Percentiles rank a stretch among this genome's conserved stretches.
Conservation (phyloP, 768 basidiomycete species). For the Strobilomyces echinocephalus region DNA sequence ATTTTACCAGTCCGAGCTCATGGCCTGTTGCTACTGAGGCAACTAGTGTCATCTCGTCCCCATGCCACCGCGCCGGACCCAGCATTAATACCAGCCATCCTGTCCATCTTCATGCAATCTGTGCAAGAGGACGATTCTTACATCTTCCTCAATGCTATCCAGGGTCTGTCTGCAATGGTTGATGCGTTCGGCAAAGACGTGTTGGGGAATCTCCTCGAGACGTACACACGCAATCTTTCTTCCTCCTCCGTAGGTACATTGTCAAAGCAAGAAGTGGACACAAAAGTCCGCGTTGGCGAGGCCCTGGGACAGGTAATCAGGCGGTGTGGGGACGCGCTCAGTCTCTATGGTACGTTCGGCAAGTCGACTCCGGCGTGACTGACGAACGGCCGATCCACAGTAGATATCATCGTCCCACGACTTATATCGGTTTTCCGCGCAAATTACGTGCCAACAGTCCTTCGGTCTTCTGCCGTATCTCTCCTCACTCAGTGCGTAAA, state of each 20-base stretch:
- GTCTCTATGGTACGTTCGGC: slow-evolving; percentile 55
- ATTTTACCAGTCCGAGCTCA: slow-evolving; percentile 92
- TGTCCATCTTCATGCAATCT: slow-evolving; percentile 81
- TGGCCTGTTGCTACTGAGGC: slow-evolving; percentile 76
- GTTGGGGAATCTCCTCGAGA: slow-evolving; percentile 56
- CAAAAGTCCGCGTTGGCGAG: slow-evolving; percentile 75
- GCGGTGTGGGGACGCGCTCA: slow-evolving; percentile 64
- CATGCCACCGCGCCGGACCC: slow-evolving; percentile 33
- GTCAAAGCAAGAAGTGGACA: slow-evolving; percentile 65
- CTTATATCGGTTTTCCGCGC: slow-evolving; percentile 62
- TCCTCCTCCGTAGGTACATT: slow-evolving; percentile 32
- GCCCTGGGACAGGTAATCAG: slow-evolving; percentile 75
- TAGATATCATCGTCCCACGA: slow-evolving; percentile 64
- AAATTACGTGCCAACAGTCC: slow-evolving; percentile 57
- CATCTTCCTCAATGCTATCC: slow-evolving; percentile 87
- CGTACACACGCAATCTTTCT: slow-evolving; percentile 59
- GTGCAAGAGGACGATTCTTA: slow-evolving; percentile 94
- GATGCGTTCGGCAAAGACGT: slow-evolving; percentile 66
- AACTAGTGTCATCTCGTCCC: slow-evolving; percentile 52
- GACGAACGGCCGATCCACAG: slow-evolving; percentile 34
- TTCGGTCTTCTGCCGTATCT: slow-evolving; percentile 65
- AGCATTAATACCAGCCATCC: slow-evolving; percentile 74
- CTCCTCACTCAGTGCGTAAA: slow-evolving; percentile 72
- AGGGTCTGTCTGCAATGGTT: slow-evolving; percentile 84
- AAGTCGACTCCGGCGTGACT: background rate